Evolutionary conservation across 805 yeast species (phyloP).

Genomic region (Saccharomycopsis synnaedendra): DNA sequence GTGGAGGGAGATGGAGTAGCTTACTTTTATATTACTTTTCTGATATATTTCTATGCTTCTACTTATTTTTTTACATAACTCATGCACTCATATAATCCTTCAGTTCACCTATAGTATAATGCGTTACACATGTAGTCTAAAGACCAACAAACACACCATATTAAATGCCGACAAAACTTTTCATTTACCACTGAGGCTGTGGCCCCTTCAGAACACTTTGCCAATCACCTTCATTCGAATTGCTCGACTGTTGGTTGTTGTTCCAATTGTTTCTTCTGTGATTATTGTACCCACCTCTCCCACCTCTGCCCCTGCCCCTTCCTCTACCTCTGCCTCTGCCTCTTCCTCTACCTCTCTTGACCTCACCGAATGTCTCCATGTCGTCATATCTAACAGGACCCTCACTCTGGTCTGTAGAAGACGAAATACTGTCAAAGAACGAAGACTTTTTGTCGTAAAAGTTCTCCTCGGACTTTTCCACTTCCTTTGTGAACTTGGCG

Average conservation of each 20-base stretch:
- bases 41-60: not conserved
- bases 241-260: constrained; percentile 15
- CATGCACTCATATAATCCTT: no score
- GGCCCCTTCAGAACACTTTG: no score
- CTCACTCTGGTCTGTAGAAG: constrained; percentile 33
- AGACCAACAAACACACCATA: no score
- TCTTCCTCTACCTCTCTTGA: constrained; percentile 30
- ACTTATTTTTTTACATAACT: no score
- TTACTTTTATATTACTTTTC: not conserved
- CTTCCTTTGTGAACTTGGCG: constrained; percentile 51
- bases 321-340: constrained; percentile 42
- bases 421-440: constrained; percentile 76
- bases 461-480: constrained; percentile 18
- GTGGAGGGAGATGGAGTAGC: not conserved
- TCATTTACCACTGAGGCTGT: no score
- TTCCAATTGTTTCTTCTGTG: constrained; percentile 18
- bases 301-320: constrained; percentile 26
- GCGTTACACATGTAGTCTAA: no score
- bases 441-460: constrained; percentile 70
- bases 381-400: constrained; percentile 11
- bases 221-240: constrained; percentile 6
- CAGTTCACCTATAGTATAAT: no score
- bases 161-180: no score
- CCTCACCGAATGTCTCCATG: constrained; percentile 17
- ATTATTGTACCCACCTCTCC: constrained; percentile 29